phyloP scores from a whole-genome alignment of 2,329 filamentous ascomycete species.

The Botrytis byssoidea region DNA sequence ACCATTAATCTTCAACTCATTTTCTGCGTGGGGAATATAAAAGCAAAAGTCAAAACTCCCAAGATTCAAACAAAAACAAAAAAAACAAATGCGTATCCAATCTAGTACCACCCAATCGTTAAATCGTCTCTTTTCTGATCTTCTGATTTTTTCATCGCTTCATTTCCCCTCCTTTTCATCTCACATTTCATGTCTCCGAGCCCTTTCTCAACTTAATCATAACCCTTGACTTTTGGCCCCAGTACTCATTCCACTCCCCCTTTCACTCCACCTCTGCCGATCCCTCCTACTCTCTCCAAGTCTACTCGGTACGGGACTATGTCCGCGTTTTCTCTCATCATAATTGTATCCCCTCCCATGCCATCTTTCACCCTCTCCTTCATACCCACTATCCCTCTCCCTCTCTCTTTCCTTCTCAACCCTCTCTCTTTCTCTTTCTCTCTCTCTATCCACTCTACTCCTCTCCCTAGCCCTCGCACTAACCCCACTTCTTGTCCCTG shows the following conservation, averaged over 20 bases:
- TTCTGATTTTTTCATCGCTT: not conserved
- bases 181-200: no score
- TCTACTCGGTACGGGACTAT: slow-evolving; percentile 15
- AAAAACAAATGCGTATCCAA: not conserved
- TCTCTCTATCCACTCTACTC: slow-evolving; percentile 4
- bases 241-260: slow-evolving; percentile 1
- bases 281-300: slow-evolving; percentile 19
- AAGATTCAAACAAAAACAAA: not conserved
- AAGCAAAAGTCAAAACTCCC: not conserved
- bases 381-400: slow-evolving; percentile 11
- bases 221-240: not conserved
- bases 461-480: slow-evolving; percentile 1
- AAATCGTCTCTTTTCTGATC: not conserved
- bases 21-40: slow-evolving; percentile 6
- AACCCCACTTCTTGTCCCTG: not conserved
- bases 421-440: not conserved
- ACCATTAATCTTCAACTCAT: not conserved
- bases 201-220: not conserved
- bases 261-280: slow-evolving; percentile 13
- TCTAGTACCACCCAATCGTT: not conserved
- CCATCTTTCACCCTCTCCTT: not conserved
- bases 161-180: not conserved
- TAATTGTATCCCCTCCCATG: slow-evolving; percentile 20
- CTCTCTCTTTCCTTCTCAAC: slow-evolving; percentile 1
- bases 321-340: slow-evolving; percentile 5